Evolutionary conservation across 2,329 filamentous ascomycete species (phyloP).

Genomic region (Emmonsia crescens): DNA sequence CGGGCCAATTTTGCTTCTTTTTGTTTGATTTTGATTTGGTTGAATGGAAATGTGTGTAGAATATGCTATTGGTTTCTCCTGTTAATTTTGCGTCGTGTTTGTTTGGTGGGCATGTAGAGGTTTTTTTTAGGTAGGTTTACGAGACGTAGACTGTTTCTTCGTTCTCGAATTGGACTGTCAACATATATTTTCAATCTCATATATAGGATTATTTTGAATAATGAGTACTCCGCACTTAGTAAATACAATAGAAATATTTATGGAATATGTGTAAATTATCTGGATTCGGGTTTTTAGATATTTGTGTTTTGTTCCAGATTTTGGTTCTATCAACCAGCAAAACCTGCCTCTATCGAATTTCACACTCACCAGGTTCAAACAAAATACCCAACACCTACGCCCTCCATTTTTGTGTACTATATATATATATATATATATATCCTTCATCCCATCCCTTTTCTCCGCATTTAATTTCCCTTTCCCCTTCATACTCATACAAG

Average conservation of each 20-base stretch:
- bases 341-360: not conserved
- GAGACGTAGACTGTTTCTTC: not conserved
- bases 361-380: not conserved
- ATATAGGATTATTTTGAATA: too few species aligned
- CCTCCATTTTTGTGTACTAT: not conserved
- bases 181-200: too few species aligned
- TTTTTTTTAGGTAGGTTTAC: not conserved
- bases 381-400: not conserved
- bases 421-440: not conserved
- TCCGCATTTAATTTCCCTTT: not conserved
- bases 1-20: not conserved
- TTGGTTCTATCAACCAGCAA: not conserved
- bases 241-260: not conserved
- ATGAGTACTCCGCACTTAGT: not conserved
- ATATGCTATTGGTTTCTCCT: not conserved
- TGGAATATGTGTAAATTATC: too few species aligned
- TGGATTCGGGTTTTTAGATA: too few species aligned
- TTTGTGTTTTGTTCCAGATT: too few species aligned
- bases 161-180: too few species aligned
- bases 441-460: not conserved
- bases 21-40: not conserved
- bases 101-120: not conserved
- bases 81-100: not conserved
- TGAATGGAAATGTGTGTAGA: not conserved
- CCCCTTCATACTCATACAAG: not conserved